phyloP scores from a whole-genome alignment of 176 grass and related monocot species.

The Elaeis guineensis region DNA sequence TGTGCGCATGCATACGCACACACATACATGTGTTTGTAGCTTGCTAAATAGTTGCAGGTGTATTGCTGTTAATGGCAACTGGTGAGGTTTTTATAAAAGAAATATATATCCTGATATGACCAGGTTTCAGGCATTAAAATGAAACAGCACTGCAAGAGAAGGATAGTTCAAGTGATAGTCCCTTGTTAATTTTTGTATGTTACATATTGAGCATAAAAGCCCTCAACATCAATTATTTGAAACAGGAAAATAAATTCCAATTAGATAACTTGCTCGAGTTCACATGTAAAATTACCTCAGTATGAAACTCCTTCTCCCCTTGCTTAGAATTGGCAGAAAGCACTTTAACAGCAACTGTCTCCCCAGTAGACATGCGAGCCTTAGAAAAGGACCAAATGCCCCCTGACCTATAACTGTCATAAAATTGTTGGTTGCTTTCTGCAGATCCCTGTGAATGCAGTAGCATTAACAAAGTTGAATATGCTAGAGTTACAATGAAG shows the following conservation, averaged over 20 bases:
- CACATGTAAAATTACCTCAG: constrained; percentile 38
- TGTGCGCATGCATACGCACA: too few species aligned
- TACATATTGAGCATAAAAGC: too few species aligned
- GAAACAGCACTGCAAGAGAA: too few species aligned
- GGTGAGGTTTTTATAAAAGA: too few species aligned
- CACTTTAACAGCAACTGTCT: constrained; percentile 80
- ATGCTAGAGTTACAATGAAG: background rate
- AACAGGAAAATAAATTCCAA: constrained; percentile 2
- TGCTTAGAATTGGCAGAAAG: constrained; percentile 78
- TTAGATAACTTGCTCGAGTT: too few species aligned
- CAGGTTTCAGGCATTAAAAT: too few species aligned
- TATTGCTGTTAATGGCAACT: too few species aligned
- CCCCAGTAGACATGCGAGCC: constrained; percentile 77
- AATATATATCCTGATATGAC: too few species aligned
- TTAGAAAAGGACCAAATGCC: constrained; percentile 85
- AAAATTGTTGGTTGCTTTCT: constrained; percentile 89
- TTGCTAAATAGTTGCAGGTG: too few species aligned
- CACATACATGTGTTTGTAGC: too few species aligned
- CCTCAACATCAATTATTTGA: background rate
- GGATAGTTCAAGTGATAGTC: too few species aligned
- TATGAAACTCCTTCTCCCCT: constrained; percentile 92
- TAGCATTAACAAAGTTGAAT: background rate
- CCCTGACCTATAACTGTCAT: constrained; percentile 80
- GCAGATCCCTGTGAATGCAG: constrained; percentile 57
- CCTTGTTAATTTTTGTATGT: too few species aligned